These are phyloP conservation scores for Ophidiomyces ophidiicola DNA, from an alignment of 2,329 filamentous ascomycete genomes.

Conservation along the genomic window DNA sequence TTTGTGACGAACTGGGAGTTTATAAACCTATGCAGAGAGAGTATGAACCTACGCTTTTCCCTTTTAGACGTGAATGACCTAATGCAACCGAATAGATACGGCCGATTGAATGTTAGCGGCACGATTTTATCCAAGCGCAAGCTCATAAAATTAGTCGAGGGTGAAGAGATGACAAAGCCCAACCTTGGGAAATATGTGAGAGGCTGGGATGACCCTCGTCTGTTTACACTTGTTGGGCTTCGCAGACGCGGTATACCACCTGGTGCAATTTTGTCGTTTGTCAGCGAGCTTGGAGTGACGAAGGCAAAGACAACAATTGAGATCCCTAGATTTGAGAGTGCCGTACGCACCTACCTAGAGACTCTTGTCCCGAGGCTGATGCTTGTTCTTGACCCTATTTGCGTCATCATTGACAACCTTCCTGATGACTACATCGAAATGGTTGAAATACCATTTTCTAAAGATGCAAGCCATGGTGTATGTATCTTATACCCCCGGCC, in stretches of 20 bases:
- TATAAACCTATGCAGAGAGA: constrained; percentile 93
- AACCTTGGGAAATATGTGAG: constrained; percentile 8
- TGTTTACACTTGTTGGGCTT: constrained; percentile 70
- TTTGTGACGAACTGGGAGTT: constrained; percentile 67
- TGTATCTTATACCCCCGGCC: constrained; percentile 10
- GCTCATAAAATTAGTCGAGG: constrained; percentile 59
- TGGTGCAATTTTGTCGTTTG: constrained; percentile 68
- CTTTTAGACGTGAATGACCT: not conserved
- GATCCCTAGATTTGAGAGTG: constrained; percentile 63
- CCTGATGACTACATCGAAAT: constrained; percentile 53
- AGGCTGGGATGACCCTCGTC: constrained; percentile 67
- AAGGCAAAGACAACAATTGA: constrained; percentile 65
- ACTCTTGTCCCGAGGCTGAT: constrained; percentile 71
- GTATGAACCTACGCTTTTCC: constrained; percentile 35
- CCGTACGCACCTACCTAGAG: constrained; percentile 72
- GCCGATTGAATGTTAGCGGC: constrained; percentile 60
- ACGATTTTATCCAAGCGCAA: constrained; percentile 74
- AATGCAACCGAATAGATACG: constrained; percentile 38
- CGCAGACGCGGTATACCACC: constrained; percentile 69
- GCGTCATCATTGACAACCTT: constrained; percentile 63
- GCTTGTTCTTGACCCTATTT: constrained; percentile 70
- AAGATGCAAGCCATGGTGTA: constrained; percentile 47
- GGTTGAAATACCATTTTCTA: constrained; percentile 63
- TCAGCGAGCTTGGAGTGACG: constrained; percentile 76
- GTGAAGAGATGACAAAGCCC: not conserved